Evolutionary conservation across 139 green algal species (phyloP), one percentile per base, ranked within the genome.

Genomic region (Tetradesmus lagerheimii): DNA sequence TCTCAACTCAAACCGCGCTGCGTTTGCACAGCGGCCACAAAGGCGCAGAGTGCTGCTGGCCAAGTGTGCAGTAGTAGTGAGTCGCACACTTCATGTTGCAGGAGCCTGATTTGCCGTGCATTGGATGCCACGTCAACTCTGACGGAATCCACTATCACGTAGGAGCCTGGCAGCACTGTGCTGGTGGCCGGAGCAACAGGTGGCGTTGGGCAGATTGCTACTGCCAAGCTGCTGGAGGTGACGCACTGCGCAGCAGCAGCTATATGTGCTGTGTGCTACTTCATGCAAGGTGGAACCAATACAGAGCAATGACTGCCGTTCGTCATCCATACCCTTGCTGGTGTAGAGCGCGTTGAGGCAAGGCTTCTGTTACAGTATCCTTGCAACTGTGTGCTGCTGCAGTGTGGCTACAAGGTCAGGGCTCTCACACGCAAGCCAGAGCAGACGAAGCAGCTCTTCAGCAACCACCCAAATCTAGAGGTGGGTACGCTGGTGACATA

Each of bases 181-280:
- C 91, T 97, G 35, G 96, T 98, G 0, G 94, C 94, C 37, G 95
- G 96, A 11, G 94, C 97, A 0, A 97, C 96, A 20, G 97, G 97
- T 1, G 97, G 97, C 1, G 96, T 99, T 5, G 97, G 97, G 16
- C 97, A 99, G 91, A 91, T 98, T 0, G 77, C 97, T 3, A 95
- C 93, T 34, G 95, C 95, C 1, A 98, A 98, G 91, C 93, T 99
- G 11, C 85, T 98, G 4, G 96, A 98, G 91, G 96, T 97, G 86
- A 38, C 91, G 57, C 29, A 1, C 16, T 78, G 67, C 15, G 39
- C 67, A 37, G 11, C 9, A 6, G 15, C 37, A 83, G 77, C 57
- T 31, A n/a, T 9, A 31, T 71, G 57, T 25, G 50, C 50, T 64
- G 23, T n/a, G 25, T 31, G 57, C 3, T n/a, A 18, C 4, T 71